Evolutionary conservation across 768 basidiomycete species (phyloP), one percentile per base, ranked within the genome.

Genomic region (Panaeolus papilionaceus): DNA sequence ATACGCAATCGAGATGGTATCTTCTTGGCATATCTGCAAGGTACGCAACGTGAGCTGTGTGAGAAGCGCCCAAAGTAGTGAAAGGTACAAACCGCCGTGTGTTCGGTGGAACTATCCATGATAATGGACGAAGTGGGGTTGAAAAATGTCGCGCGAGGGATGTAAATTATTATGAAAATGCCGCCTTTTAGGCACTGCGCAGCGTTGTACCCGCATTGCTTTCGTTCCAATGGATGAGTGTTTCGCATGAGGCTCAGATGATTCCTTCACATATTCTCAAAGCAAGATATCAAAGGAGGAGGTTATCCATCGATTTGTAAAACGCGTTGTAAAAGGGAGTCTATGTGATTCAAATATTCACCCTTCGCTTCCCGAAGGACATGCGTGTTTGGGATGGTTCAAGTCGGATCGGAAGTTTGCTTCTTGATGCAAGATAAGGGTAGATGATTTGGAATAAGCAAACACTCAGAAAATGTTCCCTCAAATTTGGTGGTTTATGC

Each of bases 1-100:
- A 10, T 67, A 67, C 66, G 66, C 66, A 54, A 67, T 51, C 11
- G 47, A 37, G 37, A 49, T 23, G 2, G 54, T 33, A 16, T 58
- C 54, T 16, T 58, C 54, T 33, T 28, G 54, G 54, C 20, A 58
- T 28, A 16, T 58, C 54, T 58, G 33, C 9, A 28, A 28, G 33
- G 14, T 10, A 28, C 2, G 54, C 54, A 18, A n/a, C 12, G 26
- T 58, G 47, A 51, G 47, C 12, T 26, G 26, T 26, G 6, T 12
- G 10, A 58, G 54, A 58, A 58, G 54, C 54, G 54, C 54, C 54
- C 54, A 58, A 9, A 33, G 16, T 58, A 23, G 33, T 37, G 26
- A 37, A 7, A 58, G 33, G 26, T 16, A 58, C 54, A 9, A 16
- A 58, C 54, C 28, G 20, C 26, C 8, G 54, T 58, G 20, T 23